Evolutionary conservation across 2,329 filamentous ascomycete genomes (phyloP), one percentile per base, ranked within the genome.

Genomic region (Phialemonium atrogriseum): DNA sequence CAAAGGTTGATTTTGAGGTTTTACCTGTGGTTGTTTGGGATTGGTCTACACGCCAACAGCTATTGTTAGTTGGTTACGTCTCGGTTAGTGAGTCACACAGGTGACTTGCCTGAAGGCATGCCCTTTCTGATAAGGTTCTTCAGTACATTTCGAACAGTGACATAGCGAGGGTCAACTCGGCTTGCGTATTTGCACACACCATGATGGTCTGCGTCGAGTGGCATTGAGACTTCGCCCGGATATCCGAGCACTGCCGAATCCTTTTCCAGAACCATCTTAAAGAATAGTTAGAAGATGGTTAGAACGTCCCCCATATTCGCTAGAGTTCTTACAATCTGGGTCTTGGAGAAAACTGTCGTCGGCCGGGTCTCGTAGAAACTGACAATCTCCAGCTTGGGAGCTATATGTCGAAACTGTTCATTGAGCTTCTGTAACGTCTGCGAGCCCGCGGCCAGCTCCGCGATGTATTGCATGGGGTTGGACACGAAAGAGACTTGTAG

Each of bases 211-310:
- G 30, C 30, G 20, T 32, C 22, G 2, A 32, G 16, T 2, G 30
- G 21, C n/a, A 7, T 19, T 3, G 30, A 32, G 3, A 32, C n/a
- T 23, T 32, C 30, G 2, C 22, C 22, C 4, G 30, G 30, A 10
- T 32, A 32, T 4, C 22, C 30, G 2, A 32, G 30, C 5, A 32
- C 47, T 0, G 64, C 52, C 0, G 62, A 64, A 5, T 64, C 56
- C 10, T 54, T 56, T 9, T 37, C 39, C 19, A 41, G 14, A 5
- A 41, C 32, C 39, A 38, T 36, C 35, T 36, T 15, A 10, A 8
- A 22, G n/a, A 10, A 4, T 14, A n/a, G n/a, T 27, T 19, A 28
- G 11, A 17, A 20, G 24, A 20, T 5, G n/a, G n/a, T n/a, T n/a
- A n/a, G n/a, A n/a, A n/a, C n/a, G n/a, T n/a, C n/a, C n/a, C n/a